Evolutionary conservation across 139 green algal genomes (phyloP).

Genomic region (Zygnema circumcarinatum): DNA sequence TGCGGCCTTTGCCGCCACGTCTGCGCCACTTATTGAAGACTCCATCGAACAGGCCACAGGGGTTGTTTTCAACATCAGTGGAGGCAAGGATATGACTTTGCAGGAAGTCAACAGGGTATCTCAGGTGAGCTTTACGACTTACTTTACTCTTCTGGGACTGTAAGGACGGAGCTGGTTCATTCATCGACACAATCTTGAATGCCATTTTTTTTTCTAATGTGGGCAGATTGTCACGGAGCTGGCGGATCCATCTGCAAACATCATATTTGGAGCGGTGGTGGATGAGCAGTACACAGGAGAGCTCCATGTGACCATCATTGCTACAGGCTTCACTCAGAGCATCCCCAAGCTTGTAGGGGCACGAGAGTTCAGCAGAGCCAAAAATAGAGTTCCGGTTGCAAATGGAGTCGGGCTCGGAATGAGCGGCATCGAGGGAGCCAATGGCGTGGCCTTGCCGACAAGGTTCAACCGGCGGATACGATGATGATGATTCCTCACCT

Average conservation of each 20-base stretch:
- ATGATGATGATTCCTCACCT: not conserved
- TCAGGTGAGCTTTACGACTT: slow-evolving; percentile 46
- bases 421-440: not conserved
- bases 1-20: slow-evolving; percentile 81
- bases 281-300: slow-evolving; percentile 72
- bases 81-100: slow-evolving; percentile 90
- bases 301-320: slow-evolving; percentile 86
- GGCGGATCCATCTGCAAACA: slow-evolving; percentile 90
- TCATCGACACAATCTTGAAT: not conserved
- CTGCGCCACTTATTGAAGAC: slow-evolving; percentile 92
- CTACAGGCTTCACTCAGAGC: slow-evolving; percentile 80
- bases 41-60: slow-evolving; percentile 90
- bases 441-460: not conserved
- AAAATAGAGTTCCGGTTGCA: not conserved
- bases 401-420: not conserved
- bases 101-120: slow-evolving; percentile 86
- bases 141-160: not conserved
- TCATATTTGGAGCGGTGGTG: slow-evolving; percentile 97
- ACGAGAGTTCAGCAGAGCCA: not conserved
- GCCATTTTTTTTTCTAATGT: not conserved
- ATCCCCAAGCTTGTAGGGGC: slow-evolving; percentile 32
- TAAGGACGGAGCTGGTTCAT: not conserved
- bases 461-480: not conserved
- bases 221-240: slow-evolving; percentile 88
- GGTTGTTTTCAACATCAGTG: slow-evolving; percentile 98